These are phyloP conservation scores for Beauveria australis DNA, from an alignment of 2,329 filamentous ascomycete genomes.

Conservation along the genomic window DNA sequence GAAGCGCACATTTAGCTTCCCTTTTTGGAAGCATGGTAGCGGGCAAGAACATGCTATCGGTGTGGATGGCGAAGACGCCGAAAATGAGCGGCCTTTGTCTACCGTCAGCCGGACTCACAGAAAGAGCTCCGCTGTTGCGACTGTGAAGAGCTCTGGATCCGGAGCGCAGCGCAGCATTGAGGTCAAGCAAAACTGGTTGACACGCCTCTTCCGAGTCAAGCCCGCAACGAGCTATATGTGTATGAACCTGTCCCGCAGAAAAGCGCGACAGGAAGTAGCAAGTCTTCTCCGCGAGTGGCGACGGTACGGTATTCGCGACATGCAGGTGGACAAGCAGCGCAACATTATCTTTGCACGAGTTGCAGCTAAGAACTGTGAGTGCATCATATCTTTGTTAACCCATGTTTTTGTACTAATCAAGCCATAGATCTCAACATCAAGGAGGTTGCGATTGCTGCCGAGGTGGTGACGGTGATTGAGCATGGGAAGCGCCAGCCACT, in stretches of 20 bases:
- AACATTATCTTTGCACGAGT: constrained; percentile 76
- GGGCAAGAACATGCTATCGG: constrained; percentile 24
- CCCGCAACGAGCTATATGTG: constrained; percentile 70
- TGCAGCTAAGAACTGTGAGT: constrained; percentile 68
- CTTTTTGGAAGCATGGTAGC: constrained; percentile 47
- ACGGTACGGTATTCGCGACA: constrained; percentile 69
- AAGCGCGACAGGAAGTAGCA: constrained; percentile 68
- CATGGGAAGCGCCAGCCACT: constrained; percentile 69
- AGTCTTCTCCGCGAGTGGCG: constrained; percentile 72
- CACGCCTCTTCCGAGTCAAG: constrained; percentile 81
- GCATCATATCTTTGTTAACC: not conserved
- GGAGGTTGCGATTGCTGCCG: constrained; percentile 77
- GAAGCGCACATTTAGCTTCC: constrained; percentile 45
- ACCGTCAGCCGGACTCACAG: not conserved
- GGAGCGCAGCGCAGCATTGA: constrained; percentile 47
- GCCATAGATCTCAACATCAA: constrained; percentile 66
- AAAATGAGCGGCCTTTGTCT: not conserved
- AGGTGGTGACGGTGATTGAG: constrained; percentile 84
- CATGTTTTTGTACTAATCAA: not conserved
- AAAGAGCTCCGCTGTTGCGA: constrained; percentile 18
- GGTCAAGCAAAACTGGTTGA: constrained; percentile 76
- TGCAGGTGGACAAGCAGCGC: constrained; percentile 69
- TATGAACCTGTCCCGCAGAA: constrained; percentile 59
- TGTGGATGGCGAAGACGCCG: not conserved
- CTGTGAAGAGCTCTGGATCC: constrained; percentile 27